These are phyloP conservation scores for Sporisorium scitamineum DNA, from an alignment of 1,284 basidiomycete genomes.

Conservation along the genomic window DNA sequence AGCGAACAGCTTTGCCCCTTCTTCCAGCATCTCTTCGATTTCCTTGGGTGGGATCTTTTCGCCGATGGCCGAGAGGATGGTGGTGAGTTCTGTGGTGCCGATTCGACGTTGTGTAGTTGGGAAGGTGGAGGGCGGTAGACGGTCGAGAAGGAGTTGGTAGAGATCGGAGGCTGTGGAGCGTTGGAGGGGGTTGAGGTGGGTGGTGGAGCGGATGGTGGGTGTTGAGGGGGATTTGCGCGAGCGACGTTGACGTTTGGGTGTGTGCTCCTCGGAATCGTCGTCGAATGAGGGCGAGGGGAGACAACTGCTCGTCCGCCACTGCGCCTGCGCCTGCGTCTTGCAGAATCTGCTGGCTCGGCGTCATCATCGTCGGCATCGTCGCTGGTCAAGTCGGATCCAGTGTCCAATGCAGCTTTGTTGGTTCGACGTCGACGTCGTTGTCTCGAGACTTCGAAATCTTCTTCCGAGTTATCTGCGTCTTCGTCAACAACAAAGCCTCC, in stretches of 20 bases:
- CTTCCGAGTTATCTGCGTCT: constrained; percentile 28
- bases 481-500: constrained; percentile 38
- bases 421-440: constrained; percentile 5
- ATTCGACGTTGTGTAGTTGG: constrained; percentile 21
- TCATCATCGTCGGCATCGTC: constrained; percentile 16
- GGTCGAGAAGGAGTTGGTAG: constrained; percentile 29
- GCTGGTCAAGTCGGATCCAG: constrained; percentile 24
- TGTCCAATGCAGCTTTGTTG: constrained; percentile 8
- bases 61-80: constrained; percentile 17
- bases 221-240: constrained; percentile 6
- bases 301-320: neutral
- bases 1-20: constrained; percentile 44
- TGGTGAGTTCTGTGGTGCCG: constrained; percentile 14
- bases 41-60: constrained; percentile 48
- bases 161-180: constrained; percentile 17
- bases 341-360: neutral
- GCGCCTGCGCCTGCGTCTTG: constrained; percentile 4
- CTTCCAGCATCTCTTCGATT: constrained; percentile 50
- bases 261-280: neutral
- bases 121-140: constrained; percentile 21
- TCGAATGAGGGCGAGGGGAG: constrained; percentile 2
- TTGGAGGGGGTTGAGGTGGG: constrained; percentile 39
- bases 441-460: constrained; percentile 34
- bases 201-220: constrained; percentile 16
- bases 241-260: constrained; percentile 14